These are phyloP conservation scores for Phytophthora pseudosyringae DNA, from an alignment of 352 stramenopile genomes.

Conservation along the genomic window DNA sequence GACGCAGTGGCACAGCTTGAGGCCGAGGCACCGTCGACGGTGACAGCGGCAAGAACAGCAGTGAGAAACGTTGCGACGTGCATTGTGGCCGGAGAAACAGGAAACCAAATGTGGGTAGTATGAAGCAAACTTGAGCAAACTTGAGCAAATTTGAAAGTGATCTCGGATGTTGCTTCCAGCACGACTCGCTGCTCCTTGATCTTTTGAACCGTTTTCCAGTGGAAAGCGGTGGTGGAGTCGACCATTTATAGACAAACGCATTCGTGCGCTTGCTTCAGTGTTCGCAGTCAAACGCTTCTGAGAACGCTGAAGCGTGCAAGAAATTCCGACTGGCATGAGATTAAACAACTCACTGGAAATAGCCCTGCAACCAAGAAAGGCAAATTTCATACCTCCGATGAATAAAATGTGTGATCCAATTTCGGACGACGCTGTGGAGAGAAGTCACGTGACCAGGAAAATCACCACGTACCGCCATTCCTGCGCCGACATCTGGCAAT, in stretches of 20 bases:
- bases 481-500: constrained; percentile 7
- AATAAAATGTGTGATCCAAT: not conserved
- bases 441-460: constrained; percentile 15
- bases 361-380: not conserved
- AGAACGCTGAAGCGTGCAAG: constrained; percentile 15
- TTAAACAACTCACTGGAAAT: constrained; percentile 14
- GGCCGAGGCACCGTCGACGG: not conserved
- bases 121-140: not conserved
- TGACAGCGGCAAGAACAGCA: not conserved
- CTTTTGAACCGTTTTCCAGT: constrained; percentile 17
- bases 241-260: constrained; percentile 26
- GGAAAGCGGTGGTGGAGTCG: not conserved
- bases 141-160: constrained; percentile 26
- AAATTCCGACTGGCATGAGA: constrained; percentile 15
- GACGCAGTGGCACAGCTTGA: constrained; percentile 9
- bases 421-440: not conserved
- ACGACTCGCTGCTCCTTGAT: constrained; percentile 13
- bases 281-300: constrained; percentile 22
- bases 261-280: not conserved
- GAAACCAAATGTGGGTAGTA: not conserved
- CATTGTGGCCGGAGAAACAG: constrained; percentile 16
- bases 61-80: constrained; percentile 6
- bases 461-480: constrained; percentile 1
- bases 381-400: not conserved
- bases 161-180: not conserved